Evolutionary conservation across 2,329 filamentous ascomycete species (phyloP), one percentile per base, ranked within the genome.

Genomic region (Zopfia rhizophila): DNA sequence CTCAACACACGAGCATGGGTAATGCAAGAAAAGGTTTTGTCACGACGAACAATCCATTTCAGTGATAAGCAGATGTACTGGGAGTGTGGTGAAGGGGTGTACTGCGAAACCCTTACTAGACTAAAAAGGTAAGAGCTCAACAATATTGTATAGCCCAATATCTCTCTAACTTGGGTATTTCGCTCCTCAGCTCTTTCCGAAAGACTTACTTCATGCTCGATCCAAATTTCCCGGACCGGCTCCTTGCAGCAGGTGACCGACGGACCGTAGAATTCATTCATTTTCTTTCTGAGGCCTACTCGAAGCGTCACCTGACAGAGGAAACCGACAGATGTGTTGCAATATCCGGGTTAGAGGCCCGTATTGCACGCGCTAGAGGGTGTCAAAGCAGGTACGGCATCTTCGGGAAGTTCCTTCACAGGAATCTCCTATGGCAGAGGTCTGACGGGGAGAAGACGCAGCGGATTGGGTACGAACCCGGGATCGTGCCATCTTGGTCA

Each of bases 1-100:
- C 51, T 61, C n/a, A 58, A 60, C 42, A 56, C 12, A 11, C 44
- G 55, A 39, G 57, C 48, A 23, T 61, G 53, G 59, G 59, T 59
- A 5, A 35, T 61, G 35, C 52, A 61, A 38, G 58, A 60, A 27
- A 27, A 43, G 13, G 53, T 51, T 10, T 38, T 60, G 16, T 40
- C 55, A 12, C 27, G 35, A 28, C 45, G 55, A 13, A 59, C 52
- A 11, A 51, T 60, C 19, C 42, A 56, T 29, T 60, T 62, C 29
- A 59, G 33, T 23, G 42, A 32, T 7, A 60, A 48, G 4, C 51
- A 62, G 31, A 39, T 42, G 3, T 60, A 57, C 32, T 60, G 33
- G 45, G 53, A 60, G 32, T 60, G 55, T 33, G 51, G 55, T 4
- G 38, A 45, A 12, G 53, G 58, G 5, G 41, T 60, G 2, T 45